Evolutionary conservation across 129 eudicot genomes (phyloP), one percentile per base, ranked within the genome.

Genomic region (Daucus carota): DNA sequence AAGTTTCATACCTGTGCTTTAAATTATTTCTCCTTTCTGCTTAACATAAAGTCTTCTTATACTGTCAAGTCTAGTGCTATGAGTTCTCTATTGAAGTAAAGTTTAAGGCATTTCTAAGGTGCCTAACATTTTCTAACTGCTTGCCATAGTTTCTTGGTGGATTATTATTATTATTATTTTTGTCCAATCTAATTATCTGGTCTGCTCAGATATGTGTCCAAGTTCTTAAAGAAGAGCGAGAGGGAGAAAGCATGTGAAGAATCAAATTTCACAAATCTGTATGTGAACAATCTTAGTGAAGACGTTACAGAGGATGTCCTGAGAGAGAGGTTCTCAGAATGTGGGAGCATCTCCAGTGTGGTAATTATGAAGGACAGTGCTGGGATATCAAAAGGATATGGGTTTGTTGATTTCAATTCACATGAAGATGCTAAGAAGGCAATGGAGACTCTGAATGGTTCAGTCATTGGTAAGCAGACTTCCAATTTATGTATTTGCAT

Each of bases 351-450:
- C 72, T 76, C 80, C 45, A 85, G 80, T 74, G 83, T 80, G 22
- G 41, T 74, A 38, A 81, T 85, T 45, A 81, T 83, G 86, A 85
- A 75, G 50, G 87, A 85, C 46, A 47, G 75, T 48, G 81, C 83
- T n/a, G 89, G 89, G 47, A 83, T 67, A 72, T 85, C 90, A 70
- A 88, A 79, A 79, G 92, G 92, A 33, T 88, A 73, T 28, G 90
- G 92, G 67, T 85, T 83, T 47, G 88, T 88, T 38, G 79, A 78
- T 44, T 88, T 83, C n/a, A 80, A 77, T 75, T 79, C 83, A 38
- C 83, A 67, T 44, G 86, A 85, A 67, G 84, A 69, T 43, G 90
- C 90, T 15, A 74, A 74, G 73, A 83, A 76, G 76, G 92, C 92
- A 31, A 73, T 85, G 48, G 81, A 80, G 44, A 78, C 82, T 33